Percentiles rank a stretch among this genome's conserved stretches.
These are phyloP conservation scores for Lachancea kluyveri DNA, from an alignment of 805 yeast genomes.

Conservation along the genomic window DNA sequence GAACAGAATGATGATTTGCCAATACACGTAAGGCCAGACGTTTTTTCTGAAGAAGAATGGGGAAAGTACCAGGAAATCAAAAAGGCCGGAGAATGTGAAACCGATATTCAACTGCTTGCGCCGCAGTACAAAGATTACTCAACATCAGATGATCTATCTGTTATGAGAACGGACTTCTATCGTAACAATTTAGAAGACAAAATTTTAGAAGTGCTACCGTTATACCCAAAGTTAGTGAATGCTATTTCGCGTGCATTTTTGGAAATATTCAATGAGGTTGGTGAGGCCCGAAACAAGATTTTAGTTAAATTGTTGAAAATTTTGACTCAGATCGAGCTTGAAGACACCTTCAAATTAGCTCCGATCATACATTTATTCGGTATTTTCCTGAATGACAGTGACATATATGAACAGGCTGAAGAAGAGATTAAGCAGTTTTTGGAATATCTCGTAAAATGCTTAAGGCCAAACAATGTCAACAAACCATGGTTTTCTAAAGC, in stretches of 20 bases:
- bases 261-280: conserved; percentile 30
- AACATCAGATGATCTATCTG: conserved; percentile 37
- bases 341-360: conserved; percentile 28
- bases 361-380: conserved; percentile 40
- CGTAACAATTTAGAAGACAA: conserved; percentile 33
- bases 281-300: conserved; percentile 32
- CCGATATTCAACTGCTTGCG: conserved; percentile 26
- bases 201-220: conserved; percentile 38
- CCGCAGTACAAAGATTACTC: conserved; percentile 35
- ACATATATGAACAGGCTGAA: conserved; percentile 32
- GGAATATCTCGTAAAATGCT: conserved; percentile 30
- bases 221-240: conserved; percentile 35
- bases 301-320: conserved; percentile 33
- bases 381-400: conserved; percentile 34
- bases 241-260: conserved; percentile 36
- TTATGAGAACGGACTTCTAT: conserved; percentile 33
- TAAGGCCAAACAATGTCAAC: conserved; percentile 35
- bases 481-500: conserved; percentile 56
- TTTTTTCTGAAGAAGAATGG: conserved; percentile 31
- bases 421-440: conserved; percentile 33
- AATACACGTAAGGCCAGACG: conserved; percentile 19
- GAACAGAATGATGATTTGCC: conserved; percentile 31
- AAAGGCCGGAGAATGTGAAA: conserved; percentile 19
- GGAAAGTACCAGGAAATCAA: conserved; percentile 13
- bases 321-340: conserved; percentile 33